A percentile compares a stretch with the other conserved stretches of the same genome.
Evolutionary conservation across 192 early-diverging fungal species (phyloP).

Genomic region (Mycoemilia scoparia): DNA sequence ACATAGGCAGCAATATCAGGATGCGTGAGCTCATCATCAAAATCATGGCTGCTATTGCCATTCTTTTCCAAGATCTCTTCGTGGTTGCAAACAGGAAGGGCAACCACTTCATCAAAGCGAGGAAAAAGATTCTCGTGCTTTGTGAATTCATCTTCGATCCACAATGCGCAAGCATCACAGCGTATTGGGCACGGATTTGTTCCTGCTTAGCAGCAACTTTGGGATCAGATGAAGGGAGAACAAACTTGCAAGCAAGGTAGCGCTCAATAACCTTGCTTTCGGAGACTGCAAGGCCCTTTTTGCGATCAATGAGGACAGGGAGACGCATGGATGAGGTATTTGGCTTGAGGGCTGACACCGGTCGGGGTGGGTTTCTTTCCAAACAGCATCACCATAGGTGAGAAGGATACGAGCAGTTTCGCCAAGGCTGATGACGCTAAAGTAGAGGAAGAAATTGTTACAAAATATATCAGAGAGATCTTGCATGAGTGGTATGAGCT

Average conservation of each 20-base stretch:
- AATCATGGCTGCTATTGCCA: conserved; percentile 27
- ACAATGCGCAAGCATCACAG: no score
- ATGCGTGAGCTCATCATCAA: conserved; percentile 17
- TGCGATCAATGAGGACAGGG: conserved; percentile 12
- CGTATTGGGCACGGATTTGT: conserved; percentile 5
- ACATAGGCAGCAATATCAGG: conserved; percentile 15
- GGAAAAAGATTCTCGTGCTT: no score
- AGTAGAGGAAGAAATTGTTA: conserved; percentile 18
- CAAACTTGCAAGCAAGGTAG: conserved; percentile 30
- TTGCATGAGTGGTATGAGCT: no score
- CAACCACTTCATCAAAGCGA: conserved; percentile 2
- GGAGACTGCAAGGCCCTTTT: conserved; percentile 11
- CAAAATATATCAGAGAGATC: no score
- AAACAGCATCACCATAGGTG: conserved; percentile 17
- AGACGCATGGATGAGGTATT: conserved; percentile 15
- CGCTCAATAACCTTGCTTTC: conserved; percentile 32
- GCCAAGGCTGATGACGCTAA: conserved; percentile 5
- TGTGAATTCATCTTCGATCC: no score
- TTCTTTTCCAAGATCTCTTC: conserved; percentile 19
- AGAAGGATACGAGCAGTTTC: conserved; percentile 17
- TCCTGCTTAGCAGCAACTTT: conserved; percentile 14
- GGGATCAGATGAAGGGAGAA: conserved; percentile 11
- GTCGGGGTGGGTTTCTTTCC: conserved; percentile 11
- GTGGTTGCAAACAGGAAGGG: conserved; percentile 12
- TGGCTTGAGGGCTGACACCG: conserved; percentile 12